Evolutionary conservation across 805 yeast genomes (phyloP), one percentile per base, ranked within the genome.

Genomic region (Wickerhamomyces subpelliculosus): DNA sequence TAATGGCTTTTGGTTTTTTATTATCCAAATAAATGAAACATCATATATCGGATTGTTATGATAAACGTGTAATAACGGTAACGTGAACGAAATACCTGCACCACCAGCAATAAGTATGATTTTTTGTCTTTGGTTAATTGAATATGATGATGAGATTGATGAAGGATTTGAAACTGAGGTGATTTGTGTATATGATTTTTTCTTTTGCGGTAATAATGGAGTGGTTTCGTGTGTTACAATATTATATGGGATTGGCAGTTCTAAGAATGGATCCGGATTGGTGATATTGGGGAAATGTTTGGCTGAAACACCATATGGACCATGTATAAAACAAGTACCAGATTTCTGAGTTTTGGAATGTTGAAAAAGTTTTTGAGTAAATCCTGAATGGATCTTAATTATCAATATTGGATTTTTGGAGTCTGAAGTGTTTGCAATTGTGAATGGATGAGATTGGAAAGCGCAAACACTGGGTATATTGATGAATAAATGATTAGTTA

Each of bases 401-500:
- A 53, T 43, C 5, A 48, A 22, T 5, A 37, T 12, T 5, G 40
- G 32, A 2, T 34, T 36, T 8, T 40, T 29, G 3, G 27, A 31
- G 13, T 34, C 23, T 9, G 47, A 38, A 1, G 44, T 18, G 2
- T 54, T 47, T 8, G 57, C 51, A 19, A 54, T 51, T 6, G 57
- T 54, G 37, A 54, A 52, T n/a, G 59, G 59, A 28, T 54, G 57
- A 4, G 57, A 42, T 35, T 54, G 52, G 24, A 44, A 41, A 16
- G 41, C 3, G 4, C 35, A 38, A 12, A 53, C 37, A 3, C 24
- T 26, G 7, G 59, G 57, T 3, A 54, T 47, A 7, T 44, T 46
- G 5, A 52, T 37, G 31, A 51, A 54, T 14, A 54, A 32, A 39
- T 54, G 58, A 34, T 46, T 47, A 8, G 57, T 35, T n/a, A 47